Conservation (phyloP, 1,284 basidiomycete species). For the Papiliotrema fonsecae region DNA sequence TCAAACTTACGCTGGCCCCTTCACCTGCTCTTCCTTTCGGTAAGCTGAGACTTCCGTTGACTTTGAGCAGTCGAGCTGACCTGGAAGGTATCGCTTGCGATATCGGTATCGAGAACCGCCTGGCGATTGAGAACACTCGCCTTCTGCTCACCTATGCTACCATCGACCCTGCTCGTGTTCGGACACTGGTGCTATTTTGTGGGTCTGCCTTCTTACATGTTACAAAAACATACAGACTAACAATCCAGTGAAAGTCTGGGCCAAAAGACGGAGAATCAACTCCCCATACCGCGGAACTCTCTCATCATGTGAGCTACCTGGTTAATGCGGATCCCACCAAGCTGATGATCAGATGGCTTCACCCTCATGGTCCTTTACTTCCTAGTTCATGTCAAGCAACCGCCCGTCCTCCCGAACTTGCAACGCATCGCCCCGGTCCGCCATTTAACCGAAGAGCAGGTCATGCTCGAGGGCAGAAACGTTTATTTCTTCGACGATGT, state of each 20-base stretch:
- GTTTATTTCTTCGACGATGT: constrained; percentile 98
- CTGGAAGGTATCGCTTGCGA: constrained; percentile 72
- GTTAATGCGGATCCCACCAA: not conserved
- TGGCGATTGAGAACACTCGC: constrained; percentile 95
- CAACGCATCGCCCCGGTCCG: constrained; percentile 82
- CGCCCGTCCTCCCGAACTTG: constrained; percentile 84
- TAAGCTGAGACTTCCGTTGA: constrained; percentile 10
- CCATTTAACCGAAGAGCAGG: constrained; percentile 80
- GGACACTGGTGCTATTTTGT: constrained; percentile 94
- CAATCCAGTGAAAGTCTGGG: constrained; percentile 89
- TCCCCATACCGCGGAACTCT: constrained; percentile 95
- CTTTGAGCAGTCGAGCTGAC: constrained; percentile 3
- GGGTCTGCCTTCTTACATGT: constrained; percentile 6
- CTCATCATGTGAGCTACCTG: constrained; percentile 61
- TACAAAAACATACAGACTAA: not conserved
- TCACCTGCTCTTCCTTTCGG: constrained; percentile 82
- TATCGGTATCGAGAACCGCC: constrained; percentile 95
- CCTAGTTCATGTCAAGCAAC: constrained; percentile 92
- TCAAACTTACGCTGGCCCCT: constrained; percentile 89
- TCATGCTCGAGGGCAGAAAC: constrained; percentile 77
- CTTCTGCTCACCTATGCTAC: constrained; percentile 95
- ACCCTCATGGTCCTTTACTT: constrained; percentile 97
- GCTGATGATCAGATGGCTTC: constrained; percentile 63
- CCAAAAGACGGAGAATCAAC: constrained; percentile 96
- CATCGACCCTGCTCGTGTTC: constrained; percentile 88